These are phyloP conservation scores for Epichloe brachyelytri DNA, from an alignment of 2,329 filamentous ascomycete species.

Conservation along the genomic window DNA sequence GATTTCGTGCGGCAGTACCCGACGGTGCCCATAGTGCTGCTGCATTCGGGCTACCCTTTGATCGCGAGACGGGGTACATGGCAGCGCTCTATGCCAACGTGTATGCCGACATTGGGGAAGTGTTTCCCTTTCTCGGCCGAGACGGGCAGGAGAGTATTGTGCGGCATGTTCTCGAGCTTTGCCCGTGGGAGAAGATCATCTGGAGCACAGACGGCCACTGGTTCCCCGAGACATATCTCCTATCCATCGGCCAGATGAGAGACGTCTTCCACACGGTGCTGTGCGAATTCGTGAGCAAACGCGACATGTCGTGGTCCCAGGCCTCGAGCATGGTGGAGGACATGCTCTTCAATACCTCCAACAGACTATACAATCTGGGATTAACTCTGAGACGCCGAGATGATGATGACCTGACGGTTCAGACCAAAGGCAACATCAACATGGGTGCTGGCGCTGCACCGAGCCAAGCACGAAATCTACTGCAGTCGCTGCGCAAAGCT, in stretches of 20 bases:
- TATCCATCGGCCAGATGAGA: constrained; percentile 60
- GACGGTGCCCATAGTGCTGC: constrained; percentile 58
- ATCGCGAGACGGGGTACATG: constrained; percentile 64
- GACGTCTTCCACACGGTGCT: constrained; percentile 58
- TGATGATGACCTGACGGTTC: background rate
- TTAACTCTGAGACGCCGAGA: background rate
- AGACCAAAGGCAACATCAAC: background rate
- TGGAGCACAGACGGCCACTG: constrained; percentile 75
- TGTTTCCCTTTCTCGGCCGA: constrained; percentile 66
- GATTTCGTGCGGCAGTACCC: constrained; percentile 57
- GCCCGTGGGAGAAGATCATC: constrained; percentile 60
- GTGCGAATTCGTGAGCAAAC: constrained; percentile 50
- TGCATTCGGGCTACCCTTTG: constrained; percentile 73
- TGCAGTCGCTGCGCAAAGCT: background rate
- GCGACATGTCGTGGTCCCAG: constrained; percentile 46
- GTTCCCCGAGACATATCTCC: constrained; percentile 64
- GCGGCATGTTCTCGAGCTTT: constrained; percentile 61
- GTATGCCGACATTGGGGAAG: constrained; percentile 71
- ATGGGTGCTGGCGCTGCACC: background rate
- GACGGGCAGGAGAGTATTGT: constrained; percentile 62
- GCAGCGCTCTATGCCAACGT: constrained; percentile 67
- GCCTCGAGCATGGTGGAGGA: constrained; percentile 52
- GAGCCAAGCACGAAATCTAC: background rate
- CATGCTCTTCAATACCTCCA: constrained; percentile 66
- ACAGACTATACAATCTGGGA: constrained; percentile 54